Evolutionary conservation across 1,284 basidiomycete species (phyloP), one percentile per base, ranked within the genome.

Genomic region (Cutaneotrichosporon sp.): DNA sequence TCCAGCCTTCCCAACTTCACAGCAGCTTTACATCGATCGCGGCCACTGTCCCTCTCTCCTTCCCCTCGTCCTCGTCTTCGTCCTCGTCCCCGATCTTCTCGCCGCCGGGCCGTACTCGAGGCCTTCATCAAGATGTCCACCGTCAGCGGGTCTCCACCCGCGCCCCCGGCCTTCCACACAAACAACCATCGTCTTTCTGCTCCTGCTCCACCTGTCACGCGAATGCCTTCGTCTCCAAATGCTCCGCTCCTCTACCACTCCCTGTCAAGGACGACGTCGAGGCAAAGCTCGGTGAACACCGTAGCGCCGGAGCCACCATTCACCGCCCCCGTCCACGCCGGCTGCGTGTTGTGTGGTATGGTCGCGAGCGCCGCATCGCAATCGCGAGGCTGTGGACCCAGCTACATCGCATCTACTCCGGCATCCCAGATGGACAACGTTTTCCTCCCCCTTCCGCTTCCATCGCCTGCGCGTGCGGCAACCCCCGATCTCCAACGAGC

Each of bases 331-430:
- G 1, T 38, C 0, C 62, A 63, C 38, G 62, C 65, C 10, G 66
- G 66, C 14, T 68, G 66, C 27, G 63, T 66, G 2, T 52, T 68
- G 4, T 68, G 66, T 48, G 61, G 66, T 11, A 39, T 64, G 3
- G 65, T 68, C 11, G 49, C 59, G 12, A 59, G 58, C 17, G 57
- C 61, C 19, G 51, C 37, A 11, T 46, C 59, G 2, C 27, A 49
- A 27, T 42, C 33, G 17, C 35, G 22, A 20, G 35, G 35, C 19
- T 14, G 39, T 29, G 26, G 37, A n/a, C n/a, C n/a, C n/a, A n/a
- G n/a, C n/a, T n/a, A n/a, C 42, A 17, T 26, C n/a, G 14, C 43
- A 5, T 54, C 44, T 8, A 45, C 35, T 16, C 56, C 52, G 4
- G 1, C 41, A 7, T 62, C 56, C 2, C 50, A 48, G 1, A 41